A percentile compares a stretch with the other conserved stretches of the same genome.
Conservation (phyloP, 2,329 filamentous ascomycete genomes). For the Cytospora leucostoma region DNA sequence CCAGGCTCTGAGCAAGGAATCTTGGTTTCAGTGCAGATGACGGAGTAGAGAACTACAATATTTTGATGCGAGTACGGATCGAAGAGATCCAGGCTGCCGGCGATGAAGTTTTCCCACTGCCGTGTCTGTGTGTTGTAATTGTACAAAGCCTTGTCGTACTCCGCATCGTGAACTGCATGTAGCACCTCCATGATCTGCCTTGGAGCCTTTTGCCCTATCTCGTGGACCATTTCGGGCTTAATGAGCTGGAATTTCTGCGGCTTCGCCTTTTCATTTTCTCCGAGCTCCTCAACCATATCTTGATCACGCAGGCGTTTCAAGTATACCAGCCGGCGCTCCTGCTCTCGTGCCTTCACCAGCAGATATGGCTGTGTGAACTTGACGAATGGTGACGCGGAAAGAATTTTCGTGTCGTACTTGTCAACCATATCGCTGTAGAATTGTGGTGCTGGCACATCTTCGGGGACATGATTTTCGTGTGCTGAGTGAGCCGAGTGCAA, state of each 20-base stretch:
- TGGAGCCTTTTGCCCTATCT: constrained; percentile 76
- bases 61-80: constrained; percentile 96
- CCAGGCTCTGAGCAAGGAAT: constrained; percentile 91
- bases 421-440: constrained; percentile 95
- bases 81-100: constrained; percentile 85
- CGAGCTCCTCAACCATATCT: constrained; percentile 58
- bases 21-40: constrained; percentile 90
- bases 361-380: constrained; percentile 93
- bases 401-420: constrained; percentile 87
- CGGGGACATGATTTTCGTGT: constrained; percentile 61
- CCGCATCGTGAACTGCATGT: constrained; percentile 91
- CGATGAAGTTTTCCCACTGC: constrained; percentile 94
- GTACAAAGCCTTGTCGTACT: constrained; percentile 93
- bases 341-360: constrained; percentile 86
- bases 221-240: constrained; percentile 91
- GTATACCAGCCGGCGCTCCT: constrained; percentile 81
- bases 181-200: constrained; percentile 90
- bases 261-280: constrained; percentile 61
- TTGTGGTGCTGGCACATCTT: constrained; percentile 81
- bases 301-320: constrained; percentile 83
- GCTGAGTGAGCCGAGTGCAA: constrained; percentile 46
- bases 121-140: constrained; percentile 92
- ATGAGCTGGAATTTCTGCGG: constrained; percentile 84
- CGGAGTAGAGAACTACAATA: constrained; percentile 90
- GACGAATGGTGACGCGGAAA: constrained; percentile 95